These are phyloP conservation scores for Metschnikowia anglica DNA, from an alignment of 805 yeast genomes.

Conservation along the genomic window DNA sequence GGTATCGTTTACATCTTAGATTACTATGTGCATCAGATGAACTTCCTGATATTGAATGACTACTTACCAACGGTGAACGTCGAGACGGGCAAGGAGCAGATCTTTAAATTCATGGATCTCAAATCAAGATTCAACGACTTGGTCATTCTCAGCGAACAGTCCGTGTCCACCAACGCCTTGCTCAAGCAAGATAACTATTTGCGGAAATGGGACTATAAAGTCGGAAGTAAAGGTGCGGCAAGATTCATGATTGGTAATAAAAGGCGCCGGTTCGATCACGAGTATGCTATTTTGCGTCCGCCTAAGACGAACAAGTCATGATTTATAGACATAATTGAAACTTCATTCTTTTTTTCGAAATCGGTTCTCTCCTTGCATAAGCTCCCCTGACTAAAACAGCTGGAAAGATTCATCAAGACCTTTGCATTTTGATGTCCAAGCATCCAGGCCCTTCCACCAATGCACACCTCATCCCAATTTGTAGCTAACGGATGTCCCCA, in stretches of 20 bases:
- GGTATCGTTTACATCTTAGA: slow-evolving; percentile 59
- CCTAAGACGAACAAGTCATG: slow-evolving; percentile 8
- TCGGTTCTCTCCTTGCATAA: no score
- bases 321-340: not conserved
- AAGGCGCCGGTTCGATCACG: slow-evolving; percentile 45
- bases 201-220: slow-evolving; percentile 43
- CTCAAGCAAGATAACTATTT: slow-evolving; percentile 48
- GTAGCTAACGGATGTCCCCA: slow-evolving; percentile 72
- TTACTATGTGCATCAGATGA: slow-evolving; percentile 58
- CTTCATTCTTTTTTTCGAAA: no score
- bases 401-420: no score
- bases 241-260: slow-evolving; percentile 56
- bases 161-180: slow-evolving; percentile 25
- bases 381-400: no score
- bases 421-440: not conserved
- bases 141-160: slow-evolving; percentile 31
- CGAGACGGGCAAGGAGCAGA: slow-evolving; percentile 44
- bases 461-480: slow-evolving; percentile 28
- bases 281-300: slow-evolving; percentile 24
- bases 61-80: slow-evolving; percentile 38
- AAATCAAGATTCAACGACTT: slow-evolving; percentile 44
- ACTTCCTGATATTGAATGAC: slow-evolving; percentile 48
- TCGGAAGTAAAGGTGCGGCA: slow-evolving; percentile 40
- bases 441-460: no score
- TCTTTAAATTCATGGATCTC: slow-evolving; percentile 47